A percentile compares a stretch with the other conserved stretches of the same genome.
These are phyloP conservation scores for Hygrocybe punicea DNA, from an alignment of 768 basidiomycete genomes.

Conservation along the genomic window DNA sequence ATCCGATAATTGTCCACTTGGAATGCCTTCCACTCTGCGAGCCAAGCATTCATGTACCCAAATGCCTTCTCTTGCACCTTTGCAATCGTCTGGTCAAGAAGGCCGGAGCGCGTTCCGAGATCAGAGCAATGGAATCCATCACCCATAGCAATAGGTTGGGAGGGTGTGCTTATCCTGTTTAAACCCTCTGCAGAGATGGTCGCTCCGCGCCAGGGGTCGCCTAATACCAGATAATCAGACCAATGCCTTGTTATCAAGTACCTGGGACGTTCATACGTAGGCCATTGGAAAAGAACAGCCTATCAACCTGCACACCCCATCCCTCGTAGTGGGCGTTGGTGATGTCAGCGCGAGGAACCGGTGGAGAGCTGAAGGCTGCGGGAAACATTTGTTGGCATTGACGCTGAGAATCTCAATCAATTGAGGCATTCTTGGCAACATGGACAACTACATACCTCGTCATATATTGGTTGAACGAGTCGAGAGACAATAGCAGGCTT, in stretches of 20 bases:
- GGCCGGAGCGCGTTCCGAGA: conserved; percentile 40
- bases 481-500: conserved; percentile 50
- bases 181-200: conserved; percentile 59
- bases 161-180: conserved; percentile 43
- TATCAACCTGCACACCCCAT: conserved; percentile 56
- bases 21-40: conserved; percentile 35
- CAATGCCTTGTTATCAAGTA: background rate
- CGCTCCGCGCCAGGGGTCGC: conserved; percentile 70
- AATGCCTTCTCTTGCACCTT: conserved; percentile 55
- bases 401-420: conserved; percentile 38
- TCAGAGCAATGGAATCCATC: conserved; percentile 73
- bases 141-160: conserved; percentile 54
- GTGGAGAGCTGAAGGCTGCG: conserved; percentile 48
- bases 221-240: background rate
- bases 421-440: background rate
- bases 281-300: conserved; percentile 69
- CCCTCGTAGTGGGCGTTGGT: conserved; percentile 55
- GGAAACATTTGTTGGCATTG: conserved; percentile 71
- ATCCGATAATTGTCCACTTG: too few relatives aligned
- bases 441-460: conserved; percentile 37
- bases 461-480: conserved; percentile 52
- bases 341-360: conserved; percentile 38
- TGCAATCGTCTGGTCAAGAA: conserved; percentile 48
- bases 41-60: conserved; percentile 53
- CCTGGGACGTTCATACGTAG: conserved; percentile 48